Evolutionary conservation across 164 flowering plant genomes (phyloP).

Genomic region (Nymphaea thermarum): DNA sequence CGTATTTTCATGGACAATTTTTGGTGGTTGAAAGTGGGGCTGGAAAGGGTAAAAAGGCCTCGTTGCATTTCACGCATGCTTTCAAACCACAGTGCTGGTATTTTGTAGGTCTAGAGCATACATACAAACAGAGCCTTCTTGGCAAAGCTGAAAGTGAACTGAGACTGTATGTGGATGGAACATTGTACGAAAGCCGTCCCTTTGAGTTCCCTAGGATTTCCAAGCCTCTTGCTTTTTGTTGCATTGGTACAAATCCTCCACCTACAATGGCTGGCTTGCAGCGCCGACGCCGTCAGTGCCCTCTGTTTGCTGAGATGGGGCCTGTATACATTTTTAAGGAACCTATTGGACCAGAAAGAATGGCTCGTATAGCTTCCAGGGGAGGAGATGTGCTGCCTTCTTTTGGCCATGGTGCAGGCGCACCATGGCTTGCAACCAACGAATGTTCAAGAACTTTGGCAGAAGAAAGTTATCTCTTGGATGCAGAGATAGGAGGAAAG

Average conservation of each 20-base stretch:
- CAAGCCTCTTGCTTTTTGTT: slow-evolving; percentile 95
- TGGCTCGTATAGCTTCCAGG: slow-evolving; percentile 85
- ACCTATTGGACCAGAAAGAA: slow-evolving; percentile 85
- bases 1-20: slow-evolving; percentile 98
- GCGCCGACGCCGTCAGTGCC: slow-evolving; percentile 95
- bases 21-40: slow-evolving; percentile 94
- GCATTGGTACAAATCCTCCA: slow-evolving; percentile 98
- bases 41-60: slow-evolving; percentile 91
- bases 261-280: slow-evolving; percentile 99
- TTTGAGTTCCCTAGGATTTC: slow-evolving; percentile 94
- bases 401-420: slow-evolving; percentile 83
- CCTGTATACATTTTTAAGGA: slow-evolving; percentile 94
- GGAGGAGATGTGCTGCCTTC: slow-evolving; percentile 94
- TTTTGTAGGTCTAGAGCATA: slow-evolving; percentile 89
- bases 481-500: slow-evolving; percentile 79
- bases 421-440: slow-evolving; percentile 77
- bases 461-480: slow-evolving; percentile 66
- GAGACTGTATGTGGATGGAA: slow-evolving; percentile 85
- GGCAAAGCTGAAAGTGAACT: slow-evolving; percentile 94
- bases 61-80: slow-evolving; percentile 95
- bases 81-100: slow-evolving; percentile 99
- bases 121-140: slow-evolving; percentile 68
- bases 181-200: slow-evolving; percentile 81
- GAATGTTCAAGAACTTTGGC: slow-evolving; percentile 50
- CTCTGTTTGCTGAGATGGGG: slow-evolving; percentile 99